Conservation (phyloP, 441 rosid species). For the Pelargonium australe region DNA sequence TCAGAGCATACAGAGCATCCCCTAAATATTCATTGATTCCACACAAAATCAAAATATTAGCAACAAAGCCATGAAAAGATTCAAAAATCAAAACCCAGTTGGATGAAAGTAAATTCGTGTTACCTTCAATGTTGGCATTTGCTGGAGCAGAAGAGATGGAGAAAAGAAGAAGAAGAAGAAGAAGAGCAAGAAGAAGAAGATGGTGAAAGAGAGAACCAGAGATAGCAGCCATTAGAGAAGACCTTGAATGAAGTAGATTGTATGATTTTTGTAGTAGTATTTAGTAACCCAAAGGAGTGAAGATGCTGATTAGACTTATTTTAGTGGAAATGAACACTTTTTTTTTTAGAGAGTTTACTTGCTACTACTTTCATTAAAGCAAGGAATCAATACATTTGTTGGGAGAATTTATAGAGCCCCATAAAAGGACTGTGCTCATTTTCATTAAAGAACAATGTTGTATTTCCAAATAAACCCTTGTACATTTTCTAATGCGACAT, state of each 20-base stretch:
- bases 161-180: conserved; percentile 24
- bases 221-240: neutral
- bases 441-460: conserved; percentile 4
- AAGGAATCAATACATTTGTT: conserved; percentile 15
- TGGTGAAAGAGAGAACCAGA: conserved; percentile 1
- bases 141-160: conserved; percentile 16
- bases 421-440: conserved; percentile 20
- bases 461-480: conserved; percentile 12
- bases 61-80: neutral
- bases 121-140: conserved; percentile 51
- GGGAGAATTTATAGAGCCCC: conserved; percentile 44
- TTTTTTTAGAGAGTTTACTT: too few relatives aligned
- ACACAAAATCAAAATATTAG: neutral
- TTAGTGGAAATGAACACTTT: too few relatives aligned
- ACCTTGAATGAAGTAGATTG: conserved; percentile 4
- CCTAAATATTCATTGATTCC: conserved; percentile 27
- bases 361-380: conserved; percentile 10
- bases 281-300: neutral
- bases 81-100: neutral
- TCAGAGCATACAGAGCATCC: conserved; percentile 56
- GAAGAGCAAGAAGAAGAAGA: neutral
- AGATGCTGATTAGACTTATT: conserved; percentile 9
- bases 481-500: neutral
- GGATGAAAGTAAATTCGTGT: neutral
- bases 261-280: too few relatives aligned